These are phyloP conservation scores for Phytophthora pini DNA, from an alignment of 352 stramenopile species.

Conservation along the genomic window DNA sequence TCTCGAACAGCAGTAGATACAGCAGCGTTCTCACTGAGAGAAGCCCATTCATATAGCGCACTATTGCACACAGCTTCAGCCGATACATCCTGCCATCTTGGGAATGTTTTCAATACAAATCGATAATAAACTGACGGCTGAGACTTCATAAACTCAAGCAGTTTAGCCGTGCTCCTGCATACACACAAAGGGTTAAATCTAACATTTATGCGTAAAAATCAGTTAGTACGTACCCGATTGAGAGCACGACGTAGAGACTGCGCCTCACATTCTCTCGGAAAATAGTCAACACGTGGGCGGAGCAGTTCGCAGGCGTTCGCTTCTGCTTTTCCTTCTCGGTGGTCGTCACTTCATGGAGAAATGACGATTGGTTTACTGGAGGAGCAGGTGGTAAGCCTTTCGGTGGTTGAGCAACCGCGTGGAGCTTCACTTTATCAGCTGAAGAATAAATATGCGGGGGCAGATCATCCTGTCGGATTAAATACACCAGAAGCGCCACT, in stretches of 20 bases:
- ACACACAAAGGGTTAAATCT: neutral
- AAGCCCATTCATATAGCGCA: constrained; percentile 32
- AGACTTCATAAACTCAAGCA: constrained; percentile 46
- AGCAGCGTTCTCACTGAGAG: constrained; percentile 12
- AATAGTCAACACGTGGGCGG: constrained; percentile 26
- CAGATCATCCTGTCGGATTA: constrained; percentile 53
- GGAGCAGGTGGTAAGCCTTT: constrained; percentile 4
- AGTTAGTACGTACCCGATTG: constrained; percentile 45
- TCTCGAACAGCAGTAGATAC: constrained; percentile 22
- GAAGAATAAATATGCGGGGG: constrained; percentile 54
- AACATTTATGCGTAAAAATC: neutral
- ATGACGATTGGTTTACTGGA: constrained; percentile 16
- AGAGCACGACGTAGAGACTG: constrained; percentile 63
- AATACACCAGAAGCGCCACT: constrained; percentile 45
- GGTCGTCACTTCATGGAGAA: constrained; percentile 19
- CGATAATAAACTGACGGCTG: constrained; percentile 58
- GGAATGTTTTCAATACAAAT: constrained; percentile 53
- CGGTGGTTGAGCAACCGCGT: constrained; percentile 49
- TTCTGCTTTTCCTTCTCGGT: constrained; percentile 8
- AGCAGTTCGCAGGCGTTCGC: neutral
- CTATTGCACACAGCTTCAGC: constrained; percentile 45
- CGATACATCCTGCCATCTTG: constrained; percentile 40
- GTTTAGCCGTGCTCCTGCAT: constrained; percentile 32
- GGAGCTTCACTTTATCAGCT: constrained; percentile 55
- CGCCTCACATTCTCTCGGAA: constrained; percentile 64